Base-by-base conservation (phyloP, 148 eudicot species). In the Polygonum maritimum region DNA sequence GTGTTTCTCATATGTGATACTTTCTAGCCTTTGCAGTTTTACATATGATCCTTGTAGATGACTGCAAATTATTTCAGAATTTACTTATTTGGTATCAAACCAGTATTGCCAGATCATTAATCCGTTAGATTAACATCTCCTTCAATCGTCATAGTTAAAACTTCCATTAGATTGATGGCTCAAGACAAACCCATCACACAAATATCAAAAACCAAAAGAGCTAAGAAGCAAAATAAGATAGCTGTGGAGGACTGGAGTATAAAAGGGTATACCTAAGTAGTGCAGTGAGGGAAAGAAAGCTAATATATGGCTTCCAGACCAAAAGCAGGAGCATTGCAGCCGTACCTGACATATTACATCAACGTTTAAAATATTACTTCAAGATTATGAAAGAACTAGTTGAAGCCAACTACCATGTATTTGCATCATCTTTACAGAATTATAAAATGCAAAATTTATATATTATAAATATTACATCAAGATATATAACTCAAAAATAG, bases 291-390 rank as follows among this genome's bases (percentile, higher is more conserved):
- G 99, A 84, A 58, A 94, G 85, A 86, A 95, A 80, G 79, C 88
- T 87, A 70, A 92, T 84, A 62, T 86, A 82, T 69, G 94, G 94
- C 76, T 89, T 86, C 99, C 99, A 95, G 77, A 84, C 96, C 81
- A 92, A 82, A 77, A 92, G 80, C 75, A 95, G 99, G 52, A 95
- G 86, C 90, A 95, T 91, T 47, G 85, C 94, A 79, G 96, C 97
- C 80, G 97, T 95, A 81, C 99, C 99, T 95, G 79, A 73, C 70
- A 77, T 70, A 74, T 47, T 47, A 74, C 48, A 11, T 35, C 77
- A 77, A 18, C 41, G 47, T 51, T 55, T 49, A 71, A 48, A 79
- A 40, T 36, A 38, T 22, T 57, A 38, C 71, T 62, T 16, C 38
- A 21, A 67, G 3, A 15, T 15, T 35, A 36, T 55, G 36, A 67